Conservation (phyloP, 345 rosid genomes). For the Linum usitatissimum region DNA sequence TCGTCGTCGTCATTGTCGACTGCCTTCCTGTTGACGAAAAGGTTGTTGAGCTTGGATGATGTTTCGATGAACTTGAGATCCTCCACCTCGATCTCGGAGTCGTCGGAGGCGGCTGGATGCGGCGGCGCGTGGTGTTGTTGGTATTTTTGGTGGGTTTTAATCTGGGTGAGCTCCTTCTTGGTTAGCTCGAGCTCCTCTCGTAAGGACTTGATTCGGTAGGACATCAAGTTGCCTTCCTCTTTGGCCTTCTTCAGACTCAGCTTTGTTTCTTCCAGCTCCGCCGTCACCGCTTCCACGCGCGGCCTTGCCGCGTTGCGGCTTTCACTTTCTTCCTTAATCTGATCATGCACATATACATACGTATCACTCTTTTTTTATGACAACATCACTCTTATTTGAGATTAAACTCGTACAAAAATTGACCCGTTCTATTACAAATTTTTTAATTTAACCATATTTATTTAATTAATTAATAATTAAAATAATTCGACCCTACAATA, state of each 20-base stretch:
- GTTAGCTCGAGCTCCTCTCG: slow-evolving; percentile 39
- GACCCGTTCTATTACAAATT: too few relatives aligned
- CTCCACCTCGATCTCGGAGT: slow-evolving; percentile 31
- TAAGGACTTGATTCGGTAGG: slow-evolving; percentile 24
- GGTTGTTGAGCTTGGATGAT: slow-evolving; percentile 8
- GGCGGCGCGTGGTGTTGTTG: slow-evolving; percentile 12
- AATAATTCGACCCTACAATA: too few relatives aligned
- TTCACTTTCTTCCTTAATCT: slow-evolving; percentile 11
- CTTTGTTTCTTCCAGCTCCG: slow-evolving; percentile 53
- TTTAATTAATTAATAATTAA: too few relatives aligned
- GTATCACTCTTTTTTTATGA: too few relatives aligned
- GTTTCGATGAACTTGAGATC: slow-evolving; percentile 37
- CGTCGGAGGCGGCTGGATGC: slow-evolving; percentile 3
- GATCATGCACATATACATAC: neutral
- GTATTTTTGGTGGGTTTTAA: slow-evolving; percentile 15
- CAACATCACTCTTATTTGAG: too few relatives aligned
- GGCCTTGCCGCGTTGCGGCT: slow-evolving; percentile 16
- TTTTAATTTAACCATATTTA: too few relatives aligned
- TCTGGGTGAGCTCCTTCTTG: slow-evolving; percentile 31
- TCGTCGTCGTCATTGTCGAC: too few relatives aligned
- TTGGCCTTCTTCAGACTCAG: slow-evolving; percentile 31
- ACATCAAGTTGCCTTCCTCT: slow-evolving; percentile 34
- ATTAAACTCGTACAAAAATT: too few relatives aligned
- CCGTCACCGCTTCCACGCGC: slow-evolving; percentile 20
- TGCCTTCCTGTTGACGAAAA: too few relatives aligned